A percentile compares a stretch with the other conserved stretches of the same genome.
phyloP scores from a whole-genome alignment of 2,329 filamentous ascomycete genomes.

The Nannizzia gypsea region DNA sequence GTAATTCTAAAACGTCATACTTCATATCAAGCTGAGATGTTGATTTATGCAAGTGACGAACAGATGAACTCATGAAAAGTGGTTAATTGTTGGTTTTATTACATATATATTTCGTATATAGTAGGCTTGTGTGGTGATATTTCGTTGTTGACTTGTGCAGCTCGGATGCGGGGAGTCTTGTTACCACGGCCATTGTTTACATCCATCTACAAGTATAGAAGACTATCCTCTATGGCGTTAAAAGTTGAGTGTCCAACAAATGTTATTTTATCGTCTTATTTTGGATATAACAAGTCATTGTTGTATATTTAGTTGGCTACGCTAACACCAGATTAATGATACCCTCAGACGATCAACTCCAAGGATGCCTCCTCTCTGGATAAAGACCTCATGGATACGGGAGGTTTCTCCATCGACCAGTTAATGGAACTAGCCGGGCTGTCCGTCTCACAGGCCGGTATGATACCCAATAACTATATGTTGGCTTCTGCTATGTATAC shows the following conservation, averaged over 20 bases:
- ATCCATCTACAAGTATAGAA: constrained; percentile 9
- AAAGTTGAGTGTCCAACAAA: constrained; percentile 9
- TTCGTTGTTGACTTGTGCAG: neutral
- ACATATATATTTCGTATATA: neutral
- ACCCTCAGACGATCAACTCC: constrained; percentile 64
- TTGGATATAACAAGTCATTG: neutral
- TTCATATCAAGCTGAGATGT: neutral
- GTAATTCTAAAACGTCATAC: neutral
- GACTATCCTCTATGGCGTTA: constrained; percentile 11
- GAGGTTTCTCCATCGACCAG: constrained; percentile 87
- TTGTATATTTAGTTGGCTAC: neutral
- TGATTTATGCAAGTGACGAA: too few species aligned
- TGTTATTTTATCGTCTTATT: neutral
- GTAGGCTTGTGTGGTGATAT: neutral
- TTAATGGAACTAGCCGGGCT: constrained; percentile 94
- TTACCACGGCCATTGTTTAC: constrained; percentile 1
- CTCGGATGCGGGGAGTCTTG: neutral
- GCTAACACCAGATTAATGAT: neutral
- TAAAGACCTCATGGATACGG: constrained; percentile 78
- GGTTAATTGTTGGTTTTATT: neutral
- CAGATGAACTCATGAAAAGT: neutral
- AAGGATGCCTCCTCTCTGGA: constrained; percentile 83
- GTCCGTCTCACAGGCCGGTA: constrained; percentile 81
- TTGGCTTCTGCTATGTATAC: neutral
- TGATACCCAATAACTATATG: constrained; percentile 6